Conservation (phyloP, 306 rosid genomes). For the Biancaea sappan region DNA sequence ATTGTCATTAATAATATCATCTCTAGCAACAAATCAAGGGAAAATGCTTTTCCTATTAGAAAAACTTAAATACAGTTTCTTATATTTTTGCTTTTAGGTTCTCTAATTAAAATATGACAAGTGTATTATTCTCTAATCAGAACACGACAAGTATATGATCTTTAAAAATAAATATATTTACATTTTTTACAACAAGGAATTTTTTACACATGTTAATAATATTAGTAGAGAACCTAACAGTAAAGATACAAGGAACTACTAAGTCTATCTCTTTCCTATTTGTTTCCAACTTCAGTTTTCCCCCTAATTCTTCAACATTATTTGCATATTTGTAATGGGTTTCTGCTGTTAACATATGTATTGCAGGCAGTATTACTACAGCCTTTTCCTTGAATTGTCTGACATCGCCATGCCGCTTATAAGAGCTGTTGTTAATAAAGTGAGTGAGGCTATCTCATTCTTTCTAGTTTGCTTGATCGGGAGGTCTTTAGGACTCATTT, state of each 20-base stretch:
- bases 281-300: background rate
- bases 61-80: no score
- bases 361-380: slow-evolving; percentile 91
- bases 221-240: no score
- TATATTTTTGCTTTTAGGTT: no score
- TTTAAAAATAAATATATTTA: no score
- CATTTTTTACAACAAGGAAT: no score
- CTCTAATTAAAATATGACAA: no score
- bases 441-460: slow-evolving; percentile 78
- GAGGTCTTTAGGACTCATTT: slow-evolving; percentile 90
- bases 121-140: no score
- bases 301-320: background rate
- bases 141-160: no score
- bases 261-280: no score
- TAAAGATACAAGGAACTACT: no score
- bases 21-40: background rate
- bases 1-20: background rate
- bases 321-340: slow-evolving; percentile 1
- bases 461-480: slow-evolving; percentile 87
- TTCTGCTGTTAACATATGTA: slow-evolving; percentile 25
- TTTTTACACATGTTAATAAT: no score
- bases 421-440: slow-evolving; percentile 67
- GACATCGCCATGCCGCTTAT: slow-evolving; percentile 83
- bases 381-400: slow-evolving; percentile 83
- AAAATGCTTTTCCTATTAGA: background rate